Evolutionary conservation across 352 stramenopile species (phyloP).

Genomic region (Pythium phragmiticola): DNA sequence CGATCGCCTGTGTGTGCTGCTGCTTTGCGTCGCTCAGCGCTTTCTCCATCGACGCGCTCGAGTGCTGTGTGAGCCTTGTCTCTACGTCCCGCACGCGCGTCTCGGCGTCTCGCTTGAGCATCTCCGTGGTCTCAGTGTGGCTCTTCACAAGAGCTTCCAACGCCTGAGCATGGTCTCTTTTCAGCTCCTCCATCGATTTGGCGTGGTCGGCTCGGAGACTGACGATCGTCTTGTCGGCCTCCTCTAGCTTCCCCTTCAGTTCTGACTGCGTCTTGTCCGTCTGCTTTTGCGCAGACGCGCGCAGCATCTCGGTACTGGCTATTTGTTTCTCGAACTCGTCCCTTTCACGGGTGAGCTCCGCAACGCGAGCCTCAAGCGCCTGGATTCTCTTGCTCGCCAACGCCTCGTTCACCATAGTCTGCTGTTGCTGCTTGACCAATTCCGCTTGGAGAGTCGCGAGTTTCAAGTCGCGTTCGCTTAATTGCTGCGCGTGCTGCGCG

Average conservation of each 20-base stretch:
- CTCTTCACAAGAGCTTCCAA: neutral
- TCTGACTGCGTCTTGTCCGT: conserved; percentile 21
- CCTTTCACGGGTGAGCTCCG: conserved; percentile 20
- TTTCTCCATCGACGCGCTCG: conserved; percentile 26
- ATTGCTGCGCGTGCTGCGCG: conserved; percentile 35
- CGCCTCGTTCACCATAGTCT: conserved; percentile 30
- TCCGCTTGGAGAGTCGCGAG: conserved; percentile 38
- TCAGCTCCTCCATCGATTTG: conserved; percentile 24
- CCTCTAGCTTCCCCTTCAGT: conserved; percentile 13
- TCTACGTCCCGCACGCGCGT: conserved; percentile 8
- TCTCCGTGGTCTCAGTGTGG: conserved; percentile 29
- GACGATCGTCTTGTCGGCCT: conserved; percentile 6
- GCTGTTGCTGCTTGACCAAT: conserved; percentile 24
- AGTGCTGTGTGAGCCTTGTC: conserved; percentile 17
- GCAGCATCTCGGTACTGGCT: conserved; percentile 20
- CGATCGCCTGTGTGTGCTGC: conserved; percentile 26
- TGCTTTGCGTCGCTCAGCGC: conserved; percentile 28
- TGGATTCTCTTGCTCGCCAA: conserved; percentile 21
- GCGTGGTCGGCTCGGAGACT: conserved; percentile 25
- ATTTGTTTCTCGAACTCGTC: conserved; percentile 21
- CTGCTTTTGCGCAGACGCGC: conserved; percentile 18
- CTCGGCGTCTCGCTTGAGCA: conserved; percentile 1
- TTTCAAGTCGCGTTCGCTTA: conserved; percentile 38
- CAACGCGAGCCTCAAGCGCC: conserved; percentile 25
- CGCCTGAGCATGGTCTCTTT: conserved; percentile 6